These are phyloP conservation scores for Kodamaea sagamina DNA, from an alignment of 805 yeast genomes.

Conservation along the genomic window DNA sequence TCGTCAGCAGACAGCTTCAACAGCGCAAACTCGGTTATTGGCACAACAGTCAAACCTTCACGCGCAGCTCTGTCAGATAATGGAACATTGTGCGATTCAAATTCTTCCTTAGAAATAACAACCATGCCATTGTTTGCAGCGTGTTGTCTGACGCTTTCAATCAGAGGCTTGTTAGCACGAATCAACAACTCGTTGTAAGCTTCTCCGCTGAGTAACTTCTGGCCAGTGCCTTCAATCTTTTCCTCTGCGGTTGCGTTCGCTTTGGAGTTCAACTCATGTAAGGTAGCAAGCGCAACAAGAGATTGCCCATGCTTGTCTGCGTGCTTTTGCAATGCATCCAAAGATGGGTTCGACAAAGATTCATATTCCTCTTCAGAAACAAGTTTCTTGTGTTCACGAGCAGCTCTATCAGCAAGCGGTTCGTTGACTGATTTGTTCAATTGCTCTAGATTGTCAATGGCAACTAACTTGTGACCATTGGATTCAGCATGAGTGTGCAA, in stretches of 20 bases:
- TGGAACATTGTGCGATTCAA: slow-evolving; percentile 14
- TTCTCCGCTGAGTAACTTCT: slow-evolving; percentile 23
- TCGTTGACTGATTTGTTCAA: slow-evolving; percentile 15
- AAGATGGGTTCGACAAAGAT: slow-evolving; percentile 16
- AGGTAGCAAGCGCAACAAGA: slow-evolving; percentile 5
- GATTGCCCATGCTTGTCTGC: slow-evolving; percentile 2
- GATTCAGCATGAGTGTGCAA: slow-evolving; percentile 16
- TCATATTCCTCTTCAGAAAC: slow-evolving; percentile 17
- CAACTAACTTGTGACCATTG: slow-evolving; percentile 11
- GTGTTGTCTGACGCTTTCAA: slow-evolving; percentile 21
- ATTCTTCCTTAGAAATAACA: slow-evolving; percentile 26
- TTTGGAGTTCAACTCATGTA: slow-evolving; percentile 11
- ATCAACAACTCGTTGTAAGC: slow-evolving; percentile 24
- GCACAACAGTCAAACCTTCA: slow-evolving; percentile 15
- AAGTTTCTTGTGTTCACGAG: slow-evolving; percentile 8
- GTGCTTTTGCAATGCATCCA: slow-evolving; percentile 1
- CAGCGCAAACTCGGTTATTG: slow-evolving; percentile 13
- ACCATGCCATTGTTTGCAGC: slow-evolving; percentile 33
- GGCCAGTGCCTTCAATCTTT: slow-evolving; percentile 20
- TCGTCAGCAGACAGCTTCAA: slow-evolving; percentile 19
- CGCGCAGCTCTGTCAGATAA: slow-evolving; percentile 10
- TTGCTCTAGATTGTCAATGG: slow-evolving; percentile 3
- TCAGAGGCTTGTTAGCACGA: slow-evolving; percentile 20
- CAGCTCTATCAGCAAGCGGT: slow-evolving; percentile 12
- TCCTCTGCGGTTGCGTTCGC: slow-evolving; percentile 20